A percentile compares a stretch with the other conserved stretches of the same genome.
phyloP scores from a whole-genome alignment of 305 asterid species.

The Striga hermonthica region DNA sequence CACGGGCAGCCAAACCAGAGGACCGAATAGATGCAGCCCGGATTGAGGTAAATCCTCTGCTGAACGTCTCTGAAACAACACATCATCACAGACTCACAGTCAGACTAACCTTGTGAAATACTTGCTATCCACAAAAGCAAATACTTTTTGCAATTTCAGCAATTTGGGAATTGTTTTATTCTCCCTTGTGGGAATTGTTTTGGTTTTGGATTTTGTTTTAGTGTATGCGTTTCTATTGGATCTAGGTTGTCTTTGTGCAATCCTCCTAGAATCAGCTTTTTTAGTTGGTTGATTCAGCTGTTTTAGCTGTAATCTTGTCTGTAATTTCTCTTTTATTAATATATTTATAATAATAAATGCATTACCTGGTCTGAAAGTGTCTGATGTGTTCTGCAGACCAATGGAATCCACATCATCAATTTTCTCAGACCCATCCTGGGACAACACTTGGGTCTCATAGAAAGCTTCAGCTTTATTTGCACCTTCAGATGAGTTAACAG shows the following conservation, averaged over 20 bases:
- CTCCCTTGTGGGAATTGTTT: too few species aligned
- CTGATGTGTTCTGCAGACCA: constrained; percentile 30
- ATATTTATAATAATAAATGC: not conserved
- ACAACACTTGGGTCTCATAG: constrained; percentile 49
- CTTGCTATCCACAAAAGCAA: constrained; percentile 12
- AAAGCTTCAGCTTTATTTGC: constrained; percentile 41
- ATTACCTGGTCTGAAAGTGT: constrained; percentile 36
- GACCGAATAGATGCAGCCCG: constrained; percentile 77
- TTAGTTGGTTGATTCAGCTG: too few species aligned
- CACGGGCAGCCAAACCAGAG: constrained; percentile 72
- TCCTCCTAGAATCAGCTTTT: too few species aligned
- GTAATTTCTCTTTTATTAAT: too few species aligned
- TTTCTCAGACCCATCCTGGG: constrained; percentile 38
- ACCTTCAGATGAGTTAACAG: constrained; percentile 40
- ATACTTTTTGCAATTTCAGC: constrained; percentile 1
- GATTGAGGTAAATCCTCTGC: constrained; percentile 54
- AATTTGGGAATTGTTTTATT: not conserved
- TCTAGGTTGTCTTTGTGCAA: too few species aligned
- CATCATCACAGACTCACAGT: constrained; percentile 15
- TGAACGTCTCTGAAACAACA: constrained; percentile 50
- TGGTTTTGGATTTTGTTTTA: too few species aligned
- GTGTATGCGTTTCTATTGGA: too few species aligned
- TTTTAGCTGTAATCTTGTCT: too few species aligned
- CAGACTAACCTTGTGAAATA: constrained; percentile 17
- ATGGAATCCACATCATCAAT: constrained; percentile 28